Evolutionary conservation across 805 yeast genomes (phyloP).

Genomic region (Grigorovia humatica): DNA sequence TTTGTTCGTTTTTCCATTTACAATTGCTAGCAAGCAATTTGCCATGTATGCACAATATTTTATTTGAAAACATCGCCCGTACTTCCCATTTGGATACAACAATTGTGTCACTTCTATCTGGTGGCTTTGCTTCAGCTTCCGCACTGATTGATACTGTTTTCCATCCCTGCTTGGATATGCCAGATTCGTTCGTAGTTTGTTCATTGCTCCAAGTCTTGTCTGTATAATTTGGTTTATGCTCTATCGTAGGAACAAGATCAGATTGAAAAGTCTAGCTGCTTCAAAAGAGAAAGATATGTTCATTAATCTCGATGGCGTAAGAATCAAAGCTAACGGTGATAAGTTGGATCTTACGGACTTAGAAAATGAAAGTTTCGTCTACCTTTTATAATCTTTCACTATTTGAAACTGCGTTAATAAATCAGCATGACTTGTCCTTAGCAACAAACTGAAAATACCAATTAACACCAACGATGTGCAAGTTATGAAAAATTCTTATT

Average conservation of each 20-base stretch:
- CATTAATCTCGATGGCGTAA: background rate
- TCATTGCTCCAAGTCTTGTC: constrained; percentile 35
- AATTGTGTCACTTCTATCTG: constrained; percentile 43
- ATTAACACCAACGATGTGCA: no score
- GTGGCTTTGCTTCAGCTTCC: constrained; percentile 38
- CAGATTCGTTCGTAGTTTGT: constrained; percentile 44
- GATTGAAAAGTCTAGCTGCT: constrained; percentile 22
- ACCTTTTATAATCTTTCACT: constrained; percentile 30
- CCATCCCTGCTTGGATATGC: constrained; percentile 40
- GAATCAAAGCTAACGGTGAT: constrained; percentile 23
- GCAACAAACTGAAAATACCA: no score
- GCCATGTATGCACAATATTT: constrained; percentile 41
- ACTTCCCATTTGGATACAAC: constrained; percentile 36
- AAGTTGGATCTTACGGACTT: constrained; percentile 44
- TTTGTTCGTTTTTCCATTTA: constrained; percentile 32
- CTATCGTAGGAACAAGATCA: constrained; percentile 34
- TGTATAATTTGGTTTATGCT: constrained; percentile 37
- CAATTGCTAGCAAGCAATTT: constrained; percentile 44
- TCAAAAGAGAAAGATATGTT: constrained; percentile 19
- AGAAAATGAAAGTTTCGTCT: constrained; percentile 41
- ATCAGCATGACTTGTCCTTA: no score
- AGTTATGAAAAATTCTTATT: no score
- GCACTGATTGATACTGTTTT: constrained; percentile 31
- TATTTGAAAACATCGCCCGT: constrained; percentile 39
- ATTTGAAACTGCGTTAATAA: no score